phyloP scores from a whole-genome alignment of 2,329 filamentous ascomycete species.

The Aureobasidium uvarum region DNA sequence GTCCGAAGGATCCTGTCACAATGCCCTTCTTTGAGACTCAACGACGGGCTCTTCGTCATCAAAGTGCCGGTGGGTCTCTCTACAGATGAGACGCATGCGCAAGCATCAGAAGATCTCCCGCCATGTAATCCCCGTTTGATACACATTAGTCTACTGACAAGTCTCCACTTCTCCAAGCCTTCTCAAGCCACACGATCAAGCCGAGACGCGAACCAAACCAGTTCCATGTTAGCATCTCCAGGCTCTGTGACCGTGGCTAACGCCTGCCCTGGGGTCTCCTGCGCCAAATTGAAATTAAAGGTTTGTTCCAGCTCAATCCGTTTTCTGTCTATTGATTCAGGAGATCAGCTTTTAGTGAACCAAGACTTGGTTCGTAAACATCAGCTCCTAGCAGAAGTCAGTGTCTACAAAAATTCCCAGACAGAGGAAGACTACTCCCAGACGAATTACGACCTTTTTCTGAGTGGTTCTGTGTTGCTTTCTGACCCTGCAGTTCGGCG shows the following conservation, averaged over 20 bases:
- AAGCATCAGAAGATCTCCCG: constrained; percentile 24
- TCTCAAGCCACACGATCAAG: constrained; percentile 23
- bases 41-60: neutral
- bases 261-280: constrained; percentile 19
- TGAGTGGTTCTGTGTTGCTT: constrained; percentile 13
- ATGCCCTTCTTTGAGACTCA: neutral
- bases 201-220: constrained; percentile 19
- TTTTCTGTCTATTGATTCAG: constrained; percentile 4
- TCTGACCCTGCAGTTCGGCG: constrained; percentile 21
- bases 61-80: neutral
- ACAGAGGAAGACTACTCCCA: neutral
- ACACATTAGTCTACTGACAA: constrained; percentile 16
- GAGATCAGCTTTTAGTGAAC: neutral
- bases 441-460: neutral
- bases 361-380: neutral
- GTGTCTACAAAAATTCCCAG: neutral
- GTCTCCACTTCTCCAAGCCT: constrained; percentile 23
- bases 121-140: constrained; percentile 22
- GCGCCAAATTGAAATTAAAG: constrained; percentile 17
- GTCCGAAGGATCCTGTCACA: neutral
- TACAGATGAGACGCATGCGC: constrained; percentile 13
- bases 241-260: constrained; percentile 5
- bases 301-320: constrained; percentile 7
- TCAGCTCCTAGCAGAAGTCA: neutral
- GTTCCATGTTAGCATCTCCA: constrained; percentile 6